Evolutionary conservation across 371 early-diverging fungal species (phyloP).

Genomic region (Capillidium heterosporum): DNA sequence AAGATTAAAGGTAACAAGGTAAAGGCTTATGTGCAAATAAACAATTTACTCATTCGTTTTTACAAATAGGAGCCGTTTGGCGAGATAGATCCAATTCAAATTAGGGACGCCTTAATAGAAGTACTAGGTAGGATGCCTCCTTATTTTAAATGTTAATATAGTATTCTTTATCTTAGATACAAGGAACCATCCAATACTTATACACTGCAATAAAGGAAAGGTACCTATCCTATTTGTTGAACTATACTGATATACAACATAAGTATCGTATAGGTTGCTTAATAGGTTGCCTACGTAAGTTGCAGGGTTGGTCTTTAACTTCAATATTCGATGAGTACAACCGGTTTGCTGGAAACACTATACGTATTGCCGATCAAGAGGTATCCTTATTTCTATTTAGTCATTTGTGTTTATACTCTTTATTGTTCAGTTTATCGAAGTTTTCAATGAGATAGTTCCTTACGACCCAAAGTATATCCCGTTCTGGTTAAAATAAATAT

Average conservation of each 20-base stretch:
- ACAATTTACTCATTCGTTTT: neutral
- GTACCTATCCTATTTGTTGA: constrained; percentile 15
- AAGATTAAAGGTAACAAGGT: constrained; percentile 74
- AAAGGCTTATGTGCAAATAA: neutral
- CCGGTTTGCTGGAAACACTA: constrained; percentile 77
- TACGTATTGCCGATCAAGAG: constrained; percentile 82
- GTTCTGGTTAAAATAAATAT: neutral
- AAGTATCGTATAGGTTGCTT: constrained; percentile 83
- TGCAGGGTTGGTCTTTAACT: constrained; percentile 87
- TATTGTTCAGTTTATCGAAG: constrained; percentile 6
- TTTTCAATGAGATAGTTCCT: neutral
- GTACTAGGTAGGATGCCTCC: constrained; percentile 29
- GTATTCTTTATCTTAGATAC: constrained; percentile 19
- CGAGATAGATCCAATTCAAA: constrained; percentile 64
- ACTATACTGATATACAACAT: neutral
- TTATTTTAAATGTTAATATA: neutral
- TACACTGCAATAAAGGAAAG: constrained; percentile 90
- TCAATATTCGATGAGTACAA: constrained; percentile 91
- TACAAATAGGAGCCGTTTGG: constrained; percentile 67
- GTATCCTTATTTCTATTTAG: constrained; percentile 17
- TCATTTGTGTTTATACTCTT: neutral
- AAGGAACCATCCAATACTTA: constrained; percentile 62
- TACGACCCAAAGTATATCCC: neutral
- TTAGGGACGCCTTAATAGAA: constrained; percentile 55
- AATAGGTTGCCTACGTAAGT: constrained; percentile 80